Percentiles rank a stretch among this genome's conserved stretches.
These are phyloP conservation scores for Fistulina hepatica DNA, from an alignment of 1,284 basidiomycete genomes.

Conservation along the genomic window DNA sequence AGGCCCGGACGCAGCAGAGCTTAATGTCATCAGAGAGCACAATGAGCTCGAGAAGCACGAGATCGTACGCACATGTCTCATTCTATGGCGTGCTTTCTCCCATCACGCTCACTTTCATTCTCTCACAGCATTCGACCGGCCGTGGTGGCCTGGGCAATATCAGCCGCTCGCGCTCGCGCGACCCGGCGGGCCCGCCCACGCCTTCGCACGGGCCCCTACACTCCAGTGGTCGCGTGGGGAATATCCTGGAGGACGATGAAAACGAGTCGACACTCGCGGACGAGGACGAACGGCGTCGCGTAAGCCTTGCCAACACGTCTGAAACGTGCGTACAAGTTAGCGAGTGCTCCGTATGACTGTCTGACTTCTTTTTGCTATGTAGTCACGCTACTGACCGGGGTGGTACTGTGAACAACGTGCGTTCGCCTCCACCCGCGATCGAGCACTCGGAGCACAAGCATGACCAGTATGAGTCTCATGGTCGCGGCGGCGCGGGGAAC, in stretches of 20 bases:
- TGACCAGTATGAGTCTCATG: slow-evolving; percentile 35
- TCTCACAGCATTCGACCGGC: slow-evolving; percentile 48
- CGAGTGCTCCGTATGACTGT: background rate
- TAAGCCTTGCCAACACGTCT: background rate
- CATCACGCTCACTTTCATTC: no score
- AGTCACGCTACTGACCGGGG: slow-evolving; percentile 65
- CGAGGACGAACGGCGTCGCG: slow-evolving; percentile 31
- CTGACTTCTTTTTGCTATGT: slow-evolving; percentile 1
- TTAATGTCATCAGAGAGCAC: slow-evolving; percentile 25
- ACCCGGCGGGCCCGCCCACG: slow-evolving; percentile 3
- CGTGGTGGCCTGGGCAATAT: slow-evolving; percentile 55
- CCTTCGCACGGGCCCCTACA: slow-evolving; percentile 24
- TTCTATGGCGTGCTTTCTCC: slow-evolving; percentile 25
- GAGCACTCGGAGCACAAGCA: slow-evolving; percentile 24
- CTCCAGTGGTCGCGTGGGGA: slow-evolving; percentile 56
- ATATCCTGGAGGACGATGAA: slow-evolving; percentile 32
- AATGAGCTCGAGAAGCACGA: slow-evolving; percentile 31
- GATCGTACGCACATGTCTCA: slow-evolving; percentile 32
- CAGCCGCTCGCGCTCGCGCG: slow-evolving; percentile 22
- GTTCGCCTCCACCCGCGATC: slow-evolving; percentile 26
- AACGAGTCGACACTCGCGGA: slow-evolving; percentile 25
- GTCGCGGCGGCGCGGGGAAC: slow-evolving; percentile 70
- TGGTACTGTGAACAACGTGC: slow-evolving; percentile 51
- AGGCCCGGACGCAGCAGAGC: slow-evolving; percentile 24
- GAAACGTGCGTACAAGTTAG: slow-evolving; percentile 1